phyloP scores from a whole-genome alignment of 179 eudicot genomes.

The Pouteria campechiana region DNA sequence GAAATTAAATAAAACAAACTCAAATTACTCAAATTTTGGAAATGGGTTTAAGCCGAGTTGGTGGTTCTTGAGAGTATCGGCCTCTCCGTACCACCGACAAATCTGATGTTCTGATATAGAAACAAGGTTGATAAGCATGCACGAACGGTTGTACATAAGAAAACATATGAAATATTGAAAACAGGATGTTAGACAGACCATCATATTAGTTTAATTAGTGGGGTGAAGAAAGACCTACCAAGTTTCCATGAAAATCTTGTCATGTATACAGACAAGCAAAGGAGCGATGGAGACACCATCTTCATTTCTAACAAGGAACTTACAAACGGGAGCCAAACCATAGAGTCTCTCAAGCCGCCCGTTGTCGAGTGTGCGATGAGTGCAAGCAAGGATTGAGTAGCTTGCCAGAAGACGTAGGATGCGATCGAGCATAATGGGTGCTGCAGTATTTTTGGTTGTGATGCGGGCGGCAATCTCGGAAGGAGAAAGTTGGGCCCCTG shows the following conservation, averaged over 20 bases:
- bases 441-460: constrained; percentile 23
- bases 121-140: too few relatives aligned
- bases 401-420: constrained; percentile 33
- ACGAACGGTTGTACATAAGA: too few relatives aligned
- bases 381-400: constrained; percentile 31
- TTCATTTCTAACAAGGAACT: constrained; percentile 31
- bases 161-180: too few relatives aligned
- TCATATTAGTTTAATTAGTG: too few relatives aligned
- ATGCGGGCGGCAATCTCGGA: constrained; percentile 27
- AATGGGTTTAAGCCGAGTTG: too few relatives aligned
- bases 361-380: constrained; percentile 1
- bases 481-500: constrained; percentile 28
- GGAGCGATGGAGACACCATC: constrained; percentile 42
- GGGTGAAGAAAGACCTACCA: too few relatives aligned
- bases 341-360: constrained; percentile 35
- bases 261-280: constrained; percentile 48
- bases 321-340: constrained; percentile 39
- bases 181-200: too few relatives aligned
- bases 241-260: constrained; percentile 52
- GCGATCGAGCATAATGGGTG: constrained; percentile 38
- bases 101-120: too few relatives aligned
- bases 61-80: too few relatives aligned
- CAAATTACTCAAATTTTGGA: too few relatives aligned
- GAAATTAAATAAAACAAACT: too few relatives aligned
- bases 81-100: too few relatives aligned